Percentiles rank a stretch among this genome's conserved stretches.
Evolutionary conservation across 371 early-diverging fungal species (phyloP).

Genomic region (Mucor circinelloides): DNA sequence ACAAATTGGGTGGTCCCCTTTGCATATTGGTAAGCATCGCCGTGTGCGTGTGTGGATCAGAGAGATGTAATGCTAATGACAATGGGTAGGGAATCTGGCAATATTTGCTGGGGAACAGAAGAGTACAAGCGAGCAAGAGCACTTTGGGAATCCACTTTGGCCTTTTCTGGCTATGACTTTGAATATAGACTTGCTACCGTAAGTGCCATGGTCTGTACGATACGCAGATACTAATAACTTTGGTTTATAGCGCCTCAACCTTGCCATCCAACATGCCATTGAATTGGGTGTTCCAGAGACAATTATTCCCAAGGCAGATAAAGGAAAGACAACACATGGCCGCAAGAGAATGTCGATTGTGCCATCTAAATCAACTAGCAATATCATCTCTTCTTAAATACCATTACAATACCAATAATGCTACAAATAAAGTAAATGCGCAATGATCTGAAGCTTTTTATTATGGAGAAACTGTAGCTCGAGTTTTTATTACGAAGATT

Average conservation of each 20-base stretch:
- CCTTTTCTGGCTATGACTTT: conserved; percentile 55
- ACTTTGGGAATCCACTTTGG: conserved; percentile 56
- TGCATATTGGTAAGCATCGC: conserved; percentile 52
- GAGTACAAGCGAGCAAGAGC: conserved; percentile 47
- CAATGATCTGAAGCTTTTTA: no score
- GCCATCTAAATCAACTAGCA: conserved; percentile 16
- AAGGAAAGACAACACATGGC: conserved; percentile 45
- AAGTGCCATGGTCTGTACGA: conserved; percentile 17
- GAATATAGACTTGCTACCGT: conserved; percentile 56
- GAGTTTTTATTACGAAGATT: no score
- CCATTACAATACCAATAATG: not conserved
- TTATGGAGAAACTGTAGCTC: no score
- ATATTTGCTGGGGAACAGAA: conserved; percentile 54
- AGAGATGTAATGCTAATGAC: not conserved
- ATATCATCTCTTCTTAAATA: conserved; percentile 5
- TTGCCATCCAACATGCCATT: conserved; percentile 50
- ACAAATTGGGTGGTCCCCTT: conserved; percentile 66
- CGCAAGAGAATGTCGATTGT: conserved; percentile 46
- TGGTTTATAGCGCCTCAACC: conserved; percentile 37
- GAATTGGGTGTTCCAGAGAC: conserved; percentile 47
- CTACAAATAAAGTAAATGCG: not conserved
- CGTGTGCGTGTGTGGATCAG: not conserved
- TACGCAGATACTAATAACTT: not conserved
- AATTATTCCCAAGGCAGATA: conserved; percentile 24
- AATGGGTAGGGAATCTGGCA: conserved; percentile 55